Conservation (phyloP, 495 filamentous ascomycete species). For the Penicillium samsonianum region DNA sequence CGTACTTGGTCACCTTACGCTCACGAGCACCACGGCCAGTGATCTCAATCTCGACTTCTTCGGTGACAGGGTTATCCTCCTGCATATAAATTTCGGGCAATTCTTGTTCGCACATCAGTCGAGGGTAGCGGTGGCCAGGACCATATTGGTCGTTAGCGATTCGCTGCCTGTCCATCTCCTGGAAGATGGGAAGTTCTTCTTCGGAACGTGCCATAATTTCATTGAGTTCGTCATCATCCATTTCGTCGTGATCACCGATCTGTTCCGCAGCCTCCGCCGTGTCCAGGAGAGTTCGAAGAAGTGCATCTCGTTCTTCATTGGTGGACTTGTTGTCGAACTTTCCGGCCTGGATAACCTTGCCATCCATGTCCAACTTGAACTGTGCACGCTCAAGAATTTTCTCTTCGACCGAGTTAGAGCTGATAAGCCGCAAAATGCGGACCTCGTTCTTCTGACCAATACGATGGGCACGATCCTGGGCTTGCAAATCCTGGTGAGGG, state of each 20-base stretch:
- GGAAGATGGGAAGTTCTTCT: constrained; percentile 68
- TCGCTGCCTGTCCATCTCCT: constrained; percentile 77
- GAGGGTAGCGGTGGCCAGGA: constrained; percentile 61
- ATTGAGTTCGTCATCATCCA: constrained; percentile 97
- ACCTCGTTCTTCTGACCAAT: constrained; percentile 99
- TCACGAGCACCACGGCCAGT: constrained; percentile 91
- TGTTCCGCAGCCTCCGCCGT: constrained; percentile 84
- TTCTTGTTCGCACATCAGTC: constrained; percentile 85
- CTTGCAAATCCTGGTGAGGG: constrained; percentile 98
- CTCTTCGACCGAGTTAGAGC: constrained; percentile 94
- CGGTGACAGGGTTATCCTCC: constrained; percentile 79
- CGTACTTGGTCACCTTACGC: constrained; percentile 89
- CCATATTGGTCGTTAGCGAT: constrained; percentile 66
- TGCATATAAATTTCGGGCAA: constrained; percentile 90
- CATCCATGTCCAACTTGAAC: constrained; percentile 98
- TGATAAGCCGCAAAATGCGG: constrained; percentile 91
- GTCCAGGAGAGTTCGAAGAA: constrained; percentile 88
- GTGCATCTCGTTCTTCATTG: constrained; percentile 94
- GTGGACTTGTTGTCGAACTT: constrained; percentile 99
- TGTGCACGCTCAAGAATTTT: constrained; percentile 97
- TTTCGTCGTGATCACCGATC: constrained; percentile 76
- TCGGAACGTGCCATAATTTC: constrained; percentile 80
- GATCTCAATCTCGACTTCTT: constrained; percentile 73
- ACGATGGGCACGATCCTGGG: constrained; percentile 99
- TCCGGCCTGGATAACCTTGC: constrained; percentile 98